These are phyloP conservation scores for Penicillium bialowiezense DNA, from an alignment of 495 filamentous ascomycete species.

Conservation along the genomic window DNA sequence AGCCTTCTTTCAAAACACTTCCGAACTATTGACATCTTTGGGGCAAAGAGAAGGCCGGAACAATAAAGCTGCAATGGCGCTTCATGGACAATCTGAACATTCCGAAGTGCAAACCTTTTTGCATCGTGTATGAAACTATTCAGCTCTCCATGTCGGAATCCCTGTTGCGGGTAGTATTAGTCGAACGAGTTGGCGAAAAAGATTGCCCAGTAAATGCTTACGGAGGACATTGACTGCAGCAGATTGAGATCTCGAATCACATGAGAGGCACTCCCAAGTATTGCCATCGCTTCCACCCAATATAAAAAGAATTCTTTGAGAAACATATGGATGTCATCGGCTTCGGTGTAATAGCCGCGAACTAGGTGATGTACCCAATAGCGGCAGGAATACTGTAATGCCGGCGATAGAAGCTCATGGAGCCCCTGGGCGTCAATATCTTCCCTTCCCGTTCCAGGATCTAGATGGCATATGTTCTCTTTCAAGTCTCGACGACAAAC, in stretches of 20 bases:
- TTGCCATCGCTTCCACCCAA: not conserved
- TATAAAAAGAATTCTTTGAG: conserved; percentile 13
- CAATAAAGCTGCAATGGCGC: conserved; percentile 12
- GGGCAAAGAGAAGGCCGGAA: conserved; percentile 32
- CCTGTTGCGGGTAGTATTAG: too few relatives aligned
- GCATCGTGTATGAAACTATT: conserved; percentile 17
- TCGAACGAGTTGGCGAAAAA: too few relatives aligned
- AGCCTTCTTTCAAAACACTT: not conserved
- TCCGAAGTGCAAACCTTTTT: conserved; percentile 28
- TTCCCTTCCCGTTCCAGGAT: conserved; percentile 16
- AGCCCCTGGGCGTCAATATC: too few relatives aligned
- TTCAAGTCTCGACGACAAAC: conserved; percentile 19
- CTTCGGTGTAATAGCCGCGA: too few relatives aligned
- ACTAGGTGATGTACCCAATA: conserved; percentile 46
- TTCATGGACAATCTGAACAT: conserved; percentile 30
- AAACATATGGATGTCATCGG: conserved; percentile 22
- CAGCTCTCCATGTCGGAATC: too few relatives aligned
- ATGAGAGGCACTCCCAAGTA: not conserved
- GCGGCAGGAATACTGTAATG: conserved; percentile 38
- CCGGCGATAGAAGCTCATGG: too few relatives aligned
- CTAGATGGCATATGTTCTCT: conserved; percentile 43
- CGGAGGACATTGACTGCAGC: too few relatives aligned
- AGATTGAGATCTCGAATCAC: not conserved
- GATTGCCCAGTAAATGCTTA: too few relatives aligned
- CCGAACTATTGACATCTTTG: conserved; percentile 23